Percentiles rank a stretch among this genome's conserved stretches.
Conservation (phyloP, 371 early-diverging fungal genomes). For the Syncephalis plumigaleata region DNA sequence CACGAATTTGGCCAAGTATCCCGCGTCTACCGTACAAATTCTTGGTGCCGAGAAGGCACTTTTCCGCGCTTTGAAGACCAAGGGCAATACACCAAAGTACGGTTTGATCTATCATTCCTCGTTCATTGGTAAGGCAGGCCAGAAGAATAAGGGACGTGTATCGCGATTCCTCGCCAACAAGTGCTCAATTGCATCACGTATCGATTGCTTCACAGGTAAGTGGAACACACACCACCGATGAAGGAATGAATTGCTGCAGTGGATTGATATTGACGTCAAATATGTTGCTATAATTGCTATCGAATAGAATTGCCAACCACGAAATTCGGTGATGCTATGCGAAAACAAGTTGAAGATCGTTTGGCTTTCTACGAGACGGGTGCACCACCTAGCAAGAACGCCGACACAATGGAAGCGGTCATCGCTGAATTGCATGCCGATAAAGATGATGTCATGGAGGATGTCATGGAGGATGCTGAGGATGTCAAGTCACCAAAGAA, state of each 20-base stretch:
- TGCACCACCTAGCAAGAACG: slow-evolving; percentile 75
- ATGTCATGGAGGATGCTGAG: slow-evolving; percentile 8
- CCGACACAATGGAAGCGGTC: slow-evolving; percentile 85
- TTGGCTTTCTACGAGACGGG: slow-evolving; percentile 86
- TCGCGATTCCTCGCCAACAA: slow-evolving; percentile 98
- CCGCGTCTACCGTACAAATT: slow-evolving; percentile 92
- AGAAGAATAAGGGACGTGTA: slow-evolving; percentile 97
- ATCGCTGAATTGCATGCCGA: slow-evolving; percentile 46
- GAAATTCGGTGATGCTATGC: slow-evolving; percentile 92
- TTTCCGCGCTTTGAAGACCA: slow-evolving; percentile 93
- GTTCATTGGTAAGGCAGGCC: slow-evolving; percentile 86
- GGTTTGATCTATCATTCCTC: slow-evolving; percentile 95
- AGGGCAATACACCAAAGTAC: slow-evolving; percentile 97
- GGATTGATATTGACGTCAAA: neutral
- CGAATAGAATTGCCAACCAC: slow-evolving; percentile 50
- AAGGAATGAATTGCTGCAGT: neutral
- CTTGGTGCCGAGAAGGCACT: slow-evolving; percentile 97
- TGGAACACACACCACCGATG: neutral
- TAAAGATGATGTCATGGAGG: slow-evolving; percentile 23
- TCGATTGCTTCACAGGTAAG: slow-evolving; percentile 79
- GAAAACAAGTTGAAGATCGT: slow-evolving; percentile 91
- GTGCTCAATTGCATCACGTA: slow-evolving; percentile 91
- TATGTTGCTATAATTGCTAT: neutral
- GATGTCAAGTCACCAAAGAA: slow-evolving; percentile 14
- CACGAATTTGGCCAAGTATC: slow-evolving; percentile 79